Conservation (phyloP, 1,284 basidiomycete species). For the Ganoderma multipileum region DNA sequence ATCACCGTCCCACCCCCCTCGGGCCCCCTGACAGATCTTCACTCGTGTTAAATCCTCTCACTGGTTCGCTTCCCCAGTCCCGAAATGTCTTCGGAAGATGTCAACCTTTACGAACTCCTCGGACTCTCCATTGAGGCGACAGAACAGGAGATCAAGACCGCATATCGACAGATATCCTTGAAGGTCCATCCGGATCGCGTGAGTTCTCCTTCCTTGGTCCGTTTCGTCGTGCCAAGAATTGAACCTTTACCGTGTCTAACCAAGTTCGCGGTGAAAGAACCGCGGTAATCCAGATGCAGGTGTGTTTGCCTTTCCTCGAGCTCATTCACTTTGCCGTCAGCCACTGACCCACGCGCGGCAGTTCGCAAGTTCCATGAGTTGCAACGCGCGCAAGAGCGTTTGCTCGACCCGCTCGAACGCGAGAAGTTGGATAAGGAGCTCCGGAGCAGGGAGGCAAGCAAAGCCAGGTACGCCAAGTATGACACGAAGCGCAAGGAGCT, state of each 20-base stretch:
- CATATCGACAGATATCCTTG: conserved; percentile 83
- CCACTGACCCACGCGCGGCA: conserved; percentile 28
- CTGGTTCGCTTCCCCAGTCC: not conserved
- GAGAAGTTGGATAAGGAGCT: conserved; percentile 83
- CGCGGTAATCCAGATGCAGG: conserved; percentile 82
- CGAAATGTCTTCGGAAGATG: conserved; percentile 46
- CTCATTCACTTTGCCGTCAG: too few relatives aligned
- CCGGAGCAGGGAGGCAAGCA: conserved; percentile 73
- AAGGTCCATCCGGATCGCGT: conserved; percentile 91
- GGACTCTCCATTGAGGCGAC: conserved; percentile 72
- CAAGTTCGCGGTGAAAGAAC: conserved; percentile 57
- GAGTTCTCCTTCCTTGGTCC: conserved; percentile 41
- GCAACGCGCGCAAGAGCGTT: conserved; percentile 85
- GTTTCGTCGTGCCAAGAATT: conserved; percentile 22
- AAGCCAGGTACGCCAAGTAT: conserved; percentile 76
- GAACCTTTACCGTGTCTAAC: conserved; percentile 10
- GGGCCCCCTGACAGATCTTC: too few relatives aligned
- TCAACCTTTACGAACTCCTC: conserved; percentile 82
- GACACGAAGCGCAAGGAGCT: conserved; percentile 83
- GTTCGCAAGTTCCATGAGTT: conserved; percentile 89
- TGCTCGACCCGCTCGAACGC: conserved; percentile 84
- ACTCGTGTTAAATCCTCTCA: too few relatives aligned
- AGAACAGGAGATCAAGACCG: conserved; percentile 84
- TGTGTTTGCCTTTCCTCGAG: conserved; percentile 40
- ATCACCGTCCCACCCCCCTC: too few relatives aligned